phyloP scores from a whole-genome alignment of 352 stramenopile genomes.

The Phytopythium boreale region DNA sequence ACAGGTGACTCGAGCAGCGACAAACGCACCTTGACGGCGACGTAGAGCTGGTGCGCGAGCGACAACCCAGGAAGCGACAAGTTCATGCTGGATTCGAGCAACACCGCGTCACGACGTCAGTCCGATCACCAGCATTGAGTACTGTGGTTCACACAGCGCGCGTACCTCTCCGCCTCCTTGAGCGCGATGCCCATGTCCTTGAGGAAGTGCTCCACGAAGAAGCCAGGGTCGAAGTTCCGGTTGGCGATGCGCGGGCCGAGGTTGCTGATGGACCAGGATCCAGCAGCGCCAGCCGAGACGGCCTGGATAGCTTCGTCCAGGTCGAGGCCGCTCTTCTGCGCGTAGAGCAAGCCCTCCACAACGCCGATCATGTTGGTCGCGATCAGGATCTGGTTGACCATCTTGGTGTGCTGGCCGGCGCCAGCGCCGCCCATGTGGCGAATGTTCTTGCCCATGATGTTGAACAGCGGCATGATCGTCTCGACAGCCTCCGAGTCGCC shows the following conservation, averaged over 20 bases:
- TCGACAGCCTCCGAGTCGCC: constrained; percentile 76
- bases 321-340: constrained; percentile 79
- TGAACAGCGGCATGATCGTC: constrained; percentile 74
- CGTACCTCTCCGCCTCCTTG: constrained; percentile 73
- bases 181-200: constrained; percentile 91
- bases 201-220: constrained; percentile 90
- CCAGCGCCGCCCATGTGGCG: constrained; percentile 84
- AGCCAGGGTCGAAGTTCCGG: constrained; percentile 87
- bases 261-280: constrained; percentile 91
- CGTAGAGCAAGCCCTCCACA: constrained; percentile 86
- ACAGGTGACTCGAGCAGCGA: constrained; percentile 1
- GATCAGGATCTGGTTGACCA: constrained; percentile 91
- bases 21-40: constrained; percentile 60
- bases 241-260: constrained; percentile 86
- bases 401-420: constrained; percentile 89
- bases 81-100: constrained; percentile 55
- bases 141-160: neutral
- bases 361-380: constrained; percentile 90
- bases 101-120: neutral
- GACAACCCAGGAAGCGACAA: constrained; percentile 81
- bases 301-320: constrained; percentile 84
- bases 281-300: constrained; percentile 82
- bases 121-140: neutral
- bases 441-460: constrained; percentile 91
- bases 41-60: constrained; percentile 87